These are phyloP conservation scores for Prunus yedoensis DNA, from an alignment of 331 rosid genomes.

Conservation along the genomic window DNA sequence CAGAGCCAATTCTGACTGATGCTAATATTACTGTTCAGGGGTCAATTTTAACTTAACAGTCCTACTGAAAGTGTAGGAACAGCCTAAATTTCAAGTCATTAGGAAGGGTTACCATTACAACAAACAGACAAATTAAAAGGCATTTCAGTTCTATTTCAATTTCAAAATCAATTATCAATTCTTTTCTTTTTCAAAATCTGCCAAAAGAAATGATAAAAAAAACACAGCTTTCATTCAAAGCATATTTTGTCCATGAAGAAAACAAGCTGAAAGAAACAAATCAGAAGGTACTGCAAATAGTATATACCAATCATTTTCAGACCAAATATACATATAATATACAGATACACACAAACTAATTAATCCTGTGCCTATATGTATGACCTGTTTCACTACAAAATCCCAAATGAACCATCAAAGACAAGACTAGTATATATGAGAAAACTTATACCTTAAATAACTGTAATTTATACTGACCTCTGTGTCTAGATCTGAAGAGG, in stretches of 20 bases:
- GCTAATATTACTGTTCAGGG: neutral
- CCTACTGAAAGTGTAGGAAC: neutral
- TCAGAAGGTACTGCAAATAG: neutral
- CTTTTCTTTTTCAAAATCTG: neutral
- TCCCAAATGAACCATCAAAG: slow-evolving; percentile 6
- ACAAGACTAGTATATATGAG: slow-evolving; percentile 15
- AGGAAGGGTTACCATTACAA: too few species aligned
- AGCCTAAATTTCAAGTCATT: too few species aligned
- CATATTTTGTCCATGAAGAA: slow-evolving; percentile 14
- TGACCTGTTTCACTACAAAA: neutral
- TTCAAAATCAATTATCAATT: too few species aligned
- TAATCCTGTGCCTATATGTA: too few species aligned
- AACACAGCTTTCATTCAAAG: neutral
- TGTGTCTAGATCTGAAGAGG: slow-evolving; percentile 77
- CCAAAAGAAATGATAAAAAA: neutral
- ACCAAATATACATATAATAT: slow-evolving; percentile 5
- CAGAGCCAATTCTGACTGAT: neutral
- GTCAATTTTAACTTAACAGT: neutral
- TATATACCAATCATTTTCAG: slow-evolving; percentile 9
- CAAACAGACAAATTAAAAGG: too few species aligned
- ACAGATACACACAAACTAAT: neutral
- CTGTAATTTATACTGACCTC: slow-evolving; percentile 50
- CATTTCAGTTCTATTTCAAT: too few species aligned
- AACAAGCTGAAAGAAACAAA: slow-evolving; percentile 26
- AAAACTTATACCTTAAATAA: slow-evolving; percentile 3